These are phyloP conservation scores for Haematococcus lacustris DNA, from an alignment of 139 green algal species.

Conservation along the genomic window DNA sequence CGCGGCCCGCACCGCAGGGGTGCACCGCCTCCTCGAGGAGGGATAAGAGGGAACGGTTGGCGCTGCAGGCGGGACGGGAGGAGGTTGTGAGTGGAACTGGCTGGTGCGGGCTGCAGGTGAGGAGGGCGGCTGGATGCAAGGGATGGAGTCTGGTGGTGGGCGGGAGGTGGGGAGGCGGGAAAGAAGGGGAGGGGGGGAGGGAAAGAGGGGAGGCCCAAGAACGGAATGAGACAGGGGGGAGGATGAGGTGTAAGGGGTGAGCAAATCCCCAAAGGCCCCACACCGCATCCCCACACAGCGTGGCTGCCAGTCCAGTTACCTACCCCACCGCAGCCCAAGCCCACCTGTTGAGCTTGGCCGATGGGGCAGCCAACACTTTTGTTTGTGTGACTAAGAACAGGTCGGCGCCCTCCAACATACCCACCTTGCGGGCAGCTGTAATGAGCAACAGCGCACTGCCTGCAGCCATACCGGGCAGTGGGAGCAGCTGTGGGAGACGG, in stretches of 20 bases:
- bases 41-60: slow-evolving; percentile 18
- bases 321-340: neutral
- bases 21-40: slow-evolving; percentile 45
- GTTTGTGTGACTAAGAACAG: slow-evolving; percentile 50
- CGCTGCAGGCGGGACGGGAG: neutral
- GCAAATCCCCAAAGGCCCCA: too few relatives aligned
- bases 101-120: too few relatives aligned
- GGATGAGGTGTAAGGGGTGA: too few relatives aligned
- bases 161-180: neutral
- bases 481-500: too few relatives aligned
- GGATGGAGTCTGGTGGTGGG: too few relatives aligned
- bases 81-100: neutral
- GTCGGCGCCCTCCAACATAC: slow-evolving; percentile 28
- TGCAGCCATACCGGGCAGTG: too few relatives aligned
- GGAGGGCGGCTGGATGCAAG: neutral
- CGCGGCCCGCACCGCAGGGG: slow-evolving; percentile 42
- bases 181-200: too few relatives aligned
- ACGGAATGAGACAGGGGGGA: too few relatives aligned
- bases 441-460: slow-evolving; percentile 8
- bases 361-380: slow-evolving; percentile 44
- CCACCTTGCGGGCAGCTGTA: slow-evolving; percentile 10
- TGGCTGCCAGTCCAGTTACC: neutral
- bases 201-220: too few relatives aligned
- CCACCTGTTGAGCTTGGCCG: too few relatives aligned
- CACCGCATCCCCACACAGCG: too few relatives aligned